phyloP scores from a whole-genome alignment of 257 asterid genomes.

The Cruciata laevipes region DNA sequence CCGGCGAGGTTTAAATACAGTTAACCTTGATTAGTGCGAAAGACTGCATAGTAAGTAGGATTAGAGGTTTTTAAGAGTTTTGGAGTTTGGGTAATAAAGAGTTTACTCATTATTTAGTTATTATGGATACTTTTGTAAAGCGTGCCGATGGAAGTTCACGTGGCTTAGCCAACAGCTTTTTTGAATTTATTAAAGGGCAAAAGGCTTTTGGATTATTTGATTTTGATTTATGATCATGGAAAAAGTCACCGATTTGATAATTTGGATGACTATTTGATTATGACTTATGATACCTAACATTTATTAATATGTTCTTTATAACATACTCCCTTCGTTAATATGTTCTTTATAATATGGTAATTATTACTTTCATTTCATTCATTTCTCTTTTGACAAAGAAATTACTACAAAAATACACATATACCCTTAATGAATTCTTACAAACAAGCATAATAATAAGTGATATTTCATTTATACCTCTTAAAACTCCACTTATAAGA shows the following conservation, averaged over 20 bases:
- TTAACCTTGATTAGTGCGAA: constrained; percentile 22
- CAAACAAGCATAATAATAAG: no score
- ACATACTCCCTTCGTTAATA: no score
- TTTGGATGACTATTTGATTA: no score
- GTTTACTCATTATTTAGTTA: constrained; percentile 2
- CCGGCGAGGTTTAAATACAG: constrained; percentile 19
- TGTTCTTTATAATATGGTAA: no score
- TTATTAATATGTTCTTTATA: no score
- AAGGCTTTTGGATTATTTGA: background rate
- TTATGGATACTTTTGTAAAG: background rate
- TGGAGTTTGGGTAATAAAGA: constrained; percentile 30
- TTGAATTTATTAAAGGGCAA: background rate
- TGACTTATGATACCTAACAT: no score
- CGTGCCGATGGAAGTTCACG: background rate
- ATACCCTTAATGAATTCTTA: no score
- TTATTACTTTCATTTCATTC: no score
- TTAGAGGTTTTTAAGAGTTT: constrained; percentile 24
- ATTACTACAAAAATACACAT: no score
- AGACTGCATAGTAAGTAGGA: background rate
- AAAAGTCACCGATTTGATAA: background rate
- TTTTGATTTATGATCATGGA: background rate
- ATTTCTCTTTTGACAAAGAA: no score
- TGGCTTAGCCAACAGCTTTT: background rate
- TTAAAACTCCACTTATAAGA: no score
- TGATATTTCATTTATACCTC: no score